Base-by-base conservation (phyloP, 306 rosid genomes). In the Vigna angularis region DNA sequence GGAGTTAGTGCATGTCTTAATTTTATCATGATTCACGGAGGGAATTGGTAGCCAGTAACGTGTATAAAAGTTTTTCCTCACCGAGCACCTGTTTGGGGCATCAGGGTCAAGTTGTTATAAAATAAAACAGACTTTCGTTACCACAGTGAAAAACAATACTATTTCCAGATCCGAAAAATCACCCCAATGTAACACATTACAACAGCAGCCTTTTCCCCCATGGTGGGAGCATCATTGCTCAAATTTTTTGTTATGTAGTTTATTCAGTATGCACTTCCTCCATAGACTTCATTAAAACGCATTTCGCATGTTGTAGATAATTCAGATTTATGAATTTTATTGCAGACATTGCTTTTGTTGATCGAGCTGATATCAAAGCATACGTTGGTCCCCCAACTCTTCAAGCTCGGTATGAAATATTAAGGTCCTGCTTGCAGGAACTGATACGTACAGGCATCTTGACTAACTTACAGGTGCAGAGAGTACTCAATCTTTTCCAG, bases 361-460 rank as follows among this genome's bases (percentile, higher is more conserved):
- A 95, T 83, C 94, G 98, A 81, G 98, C 99, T 47, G 98, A 95
- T 85, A 93, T 95, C 75, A 95, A 91, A 86, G 98, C 98, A 70
- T 95, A 95, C 72, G 96, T 96, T 26, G 99, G 99, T 80, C 99
- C 99, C 55, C 99, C 99, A 78, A 88, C 97, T 58, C 91, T 96
- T 68, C 88, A 96, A 85, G 99, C 99, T 36, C 94, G 99, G 67
- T 93, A 88, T 72, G 98, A 93, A 83, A 96, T 96, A 77, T 75
- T 96, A 45, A 88, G 93, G 84, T 90, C 98, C 84, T 93, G 97
- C 88, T 70, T 91, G 83, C 85, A 86, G 84, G 99, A 96, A 80
- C 89, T 96, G 79, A 77, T 88, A 77, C 90, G 87, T 51, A 79
- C 90, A 30, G 91, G 90, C 74, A 89, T 96, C 72, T 78, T 93